A percentile compares a stretch with the other conserved stretches of the same genome.
Evolutionary conservation across 345 rosid genomes (phyloP).

Genomic region (Raphanus sativus): DNA sequence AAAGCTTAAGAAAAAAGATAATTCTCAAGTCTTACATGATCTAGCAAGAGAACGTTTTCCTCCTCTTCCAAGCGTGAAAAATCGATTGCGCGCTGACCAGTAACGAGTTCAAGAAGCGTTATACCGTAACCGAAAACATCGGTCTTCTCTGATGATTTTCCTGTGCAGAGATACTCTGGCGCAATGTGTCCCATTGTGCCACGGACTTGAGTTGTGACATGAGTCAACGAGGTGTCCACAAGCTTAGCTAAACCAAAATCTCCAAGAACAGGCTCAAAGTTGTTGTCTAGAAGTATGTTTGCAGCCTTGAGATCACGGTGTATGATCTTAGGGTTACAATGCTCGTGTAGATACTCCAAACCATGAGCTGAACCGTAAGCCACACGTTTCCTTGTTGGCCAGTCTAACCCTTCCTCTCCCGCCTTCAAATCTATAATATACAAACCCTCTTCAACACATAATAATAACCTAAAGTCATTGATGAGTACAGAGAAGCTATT

Average conservation of each 20-base stretch:
- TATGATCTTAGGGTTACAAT: constrained; percentile 82
- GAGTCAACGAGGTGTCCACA: constrained; percentile 66
- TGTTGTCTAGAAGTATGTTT: constrained; percentile 73
- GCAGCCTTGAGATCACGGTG: constrained; percentile 94
- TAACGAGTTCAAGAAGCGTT: constrained; percentile 84
- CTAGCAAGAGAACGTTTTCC: constrained; percentile 86
- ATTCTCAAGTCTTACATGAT: constrained; percentile 60
- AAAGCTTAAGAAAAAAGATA: not conserved
- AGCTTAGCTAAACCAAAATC: constrained; percentile 80
- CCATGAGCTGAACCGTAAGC: constrained; percentile 88
- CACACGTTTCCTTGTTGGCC: constrained; percentile 76
- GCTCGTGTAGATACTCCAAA: constrained; percentile 82
- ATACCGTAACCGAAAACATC: constrained; percentile 93
- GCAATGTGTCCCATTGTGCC: constrained; percentile 97
- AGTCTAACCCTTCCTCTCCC: constrained; percentile 73
- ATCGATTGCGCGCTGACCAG: constrained; percentile 89
- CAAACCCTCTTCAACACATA: not conserved
- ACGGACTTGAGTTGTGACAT: constrained; percentile 84
- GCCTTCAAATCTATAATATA: constrained; percentile 56
- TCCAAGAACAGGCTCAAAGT: constrained; percentile 83
- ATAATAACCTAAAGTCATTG: not conserved
- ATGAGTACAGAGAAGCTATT: not conserved
- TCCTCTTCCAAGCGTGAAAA: constrained; percentile 85
- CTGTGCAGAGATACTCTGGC: constrained; percentile 85
- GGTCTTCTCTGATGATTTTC: constrained; percentile 81